Conservation (phyloP, 805 yeast genomes). For the Metschnikowia colocasiae region DNA sequence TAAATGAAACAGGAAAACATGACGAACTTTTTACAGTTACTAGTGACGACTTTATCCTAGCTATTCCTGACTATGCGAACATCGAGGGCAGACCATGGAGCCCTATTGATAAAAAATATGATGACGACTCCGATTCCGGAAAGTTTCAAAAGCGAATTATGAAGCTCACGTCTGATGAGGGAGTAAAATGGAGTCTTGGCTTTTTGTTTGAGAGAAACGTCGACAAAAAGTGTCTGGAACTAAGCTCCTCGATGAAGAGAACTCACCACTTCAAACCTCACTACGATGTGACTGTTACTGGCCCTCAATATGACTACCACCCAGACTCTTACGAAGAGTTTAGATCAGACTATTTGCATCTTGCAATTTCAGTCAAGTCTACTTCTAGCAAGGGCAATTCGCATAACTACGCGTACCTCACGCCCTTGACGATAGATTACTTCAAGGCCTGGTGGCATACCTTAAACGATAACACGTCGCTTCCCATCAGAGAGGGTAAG, state of each 20-base stretch:
- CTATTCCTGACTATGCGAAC: constrained; percentile 48
- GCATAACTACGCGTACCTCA: constrained; percentile 34
- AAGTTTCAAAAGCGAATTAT: constrained; percentile 43
- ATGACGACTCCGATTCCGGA: constrained; percentile 25
- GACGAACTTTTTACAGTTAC: constrained; percentile 50
- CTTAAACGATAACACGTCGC: constrained; percentile 28
- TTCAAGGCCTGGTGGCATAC: constrained; percentile 44
- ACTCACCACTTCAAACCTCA: constrained; percentile 53
- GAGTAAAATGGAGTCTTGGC: constrained; percentile 77
- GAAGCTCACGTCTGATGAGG: constrained; percentile 55
- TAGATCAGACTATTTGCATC: constrained; percentile 77
- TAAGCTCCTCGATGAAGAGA: constrained; percentile 41
- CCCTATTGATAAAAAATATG: constrained; percentile 20
- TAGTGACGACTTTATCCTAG: constrained; percentile 55
- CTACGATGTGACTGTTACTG: constrained; percentile 56
- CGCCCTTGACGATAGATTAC: constrained; percentile 37
- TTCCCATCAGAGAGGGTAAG: constrained; percentile 36
- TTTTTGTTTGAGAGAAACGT: constrained; percentile 65
- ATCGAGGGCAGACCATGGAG: constrained; percentile 38
- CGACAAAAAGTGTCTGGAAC: constrained; percentile 26
- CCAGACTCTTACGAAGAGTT: constrained; percentile 76
- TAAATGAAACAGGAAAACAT: constrained; percentile 50
- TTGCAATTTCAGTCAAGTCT: constrained; percentile 39
- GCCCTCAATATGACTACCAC: constrained; percentile 56
- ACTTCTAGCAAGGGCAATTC: constrained; percentile 28